phyloP scores from a whole-genome alignment of 352 stramenopile genomes.

The Phytophthora foliorum region DNA sequence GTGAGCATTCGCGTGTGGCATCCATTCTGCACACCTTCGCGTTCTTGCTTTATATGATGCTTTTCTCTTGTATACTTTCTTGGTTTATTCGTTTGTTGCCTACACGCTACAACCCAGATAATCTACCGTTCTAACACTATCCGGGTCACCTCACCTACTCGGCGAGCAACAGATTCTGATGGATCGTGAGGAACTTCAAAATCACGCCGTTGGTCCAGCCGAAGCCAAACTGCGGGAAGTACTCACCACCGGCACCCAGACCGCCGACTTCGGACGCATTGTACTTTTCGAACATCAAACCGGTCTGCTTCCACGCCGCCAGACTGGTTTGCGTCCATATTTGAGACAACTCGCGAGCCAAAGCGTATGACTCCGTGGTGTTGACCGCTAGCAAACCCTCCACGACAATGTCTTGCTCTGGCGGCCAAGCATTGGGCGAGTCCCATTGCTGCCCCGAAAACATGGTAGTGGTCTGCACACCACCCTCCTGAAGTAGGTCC shows the following conservation, averaged over 20 bases:
- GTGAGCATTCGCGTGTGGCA: slow-evolving; percentile 23
- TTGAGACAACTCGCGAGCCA: slow-evolving; percentile 65
- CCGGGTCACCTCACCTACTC: slow-evolving; percentile 14
- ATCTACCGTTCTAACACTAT: slow-evolving; percentile 7
- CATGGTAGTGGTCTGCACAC: slow-evolving; percentile 74
- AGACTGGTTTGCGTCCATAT: slow-evolving; percentile 76
- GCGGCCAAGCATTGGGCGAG: slow-evolving; percentile 88
- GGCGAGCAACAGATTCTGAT: slow-evolving; percentile 71
- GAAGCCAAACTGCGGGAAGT: slow-evolving; percentile 91
- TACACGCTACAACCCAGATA: not conserved
- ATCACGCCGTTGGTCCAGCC: slow-evolving; percentile 91
- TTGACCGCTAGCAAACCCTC: slow-evolving; percentile 77
- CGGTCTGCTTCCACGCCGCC: slow-evolving; percentile 69
- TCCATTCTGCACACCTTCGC: slow-evolving; percentile 38
- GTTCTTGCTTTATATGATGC: slow-evolving; percentile 42
- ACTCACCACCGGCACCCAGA: slow-evolving; percentile 85
- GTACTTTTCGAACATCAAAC: slow-evolving; percentile 93
- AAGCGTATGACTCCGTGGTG: slow-evolving; percentile 50
- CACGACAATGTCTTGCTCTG: slow-evolving; percentile 84
- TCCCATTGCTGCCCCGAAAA: slow-evolving; percentile 91
- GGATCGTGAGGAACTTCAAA: slow-evolving; percentile 86
- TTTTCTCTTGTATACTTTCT: slow-evolving; percentile 22
- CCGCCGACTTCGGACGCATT: slow-evolving; percentile 75
- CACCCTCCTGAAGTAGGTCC: slow-evolving; percentile 68
- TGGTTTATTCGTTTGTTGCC: slow-evolving; percentile 10